phyloP scores from a whole-genome alignment of 139 green algal species.

The Haematococcus lacustris region DNA sequence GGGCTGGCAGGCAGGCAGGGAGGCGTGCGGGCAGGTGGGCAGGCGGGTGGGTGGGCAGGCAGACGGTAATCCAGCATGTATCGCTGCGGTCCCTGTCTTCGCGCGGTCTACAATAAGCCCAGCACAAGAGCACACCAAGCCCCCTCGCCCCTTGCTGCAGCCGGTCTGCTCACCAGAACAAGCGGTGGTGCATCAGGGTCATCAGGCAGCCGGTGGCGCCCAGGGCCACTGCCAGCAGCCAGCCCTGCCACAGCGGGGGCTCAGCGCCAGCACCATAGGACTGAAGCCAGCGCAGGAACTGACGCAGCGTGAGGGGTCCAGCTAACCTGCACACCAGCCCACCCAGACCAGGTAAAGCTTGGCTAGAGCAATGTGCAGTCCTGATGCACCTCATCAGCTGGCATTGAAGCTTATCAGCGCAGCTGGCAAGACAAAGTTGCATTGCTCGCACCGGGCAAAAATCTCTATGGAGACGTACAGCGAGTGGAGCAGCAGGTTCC shows the following conservation, averaged over 20 bases:
- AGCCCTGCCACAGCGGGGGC: slow-evolving; percentile 48
- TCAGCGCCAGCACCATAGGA: slow-evolving; percentile 13
- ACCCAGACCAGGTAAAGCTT: background rate
- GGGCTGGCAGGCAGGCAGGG: background rate
- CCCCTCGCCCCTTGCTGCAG: background rate
- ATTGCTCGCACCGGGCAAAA: slow-evolving; percentile 28
- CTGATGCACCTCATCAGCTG: background rate
- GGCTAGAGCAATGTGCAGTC: background rate
- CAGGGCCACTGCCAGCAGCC: slow-evolving; percentile 58
- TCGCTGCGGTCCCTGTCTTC: background rate
- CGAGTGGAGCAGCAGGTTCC: slow-evolving; percentile 32
- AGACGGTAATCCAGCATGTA: background rate
- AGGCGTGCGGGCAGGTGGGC: background rate
- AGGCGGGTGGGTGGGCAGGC: background rate
- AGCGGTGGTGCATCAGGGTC: slow-evolving; percentile 67
- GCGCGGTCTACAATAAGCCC: background rate
- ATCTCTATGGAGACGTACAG: slow-evolving; percentile 48
- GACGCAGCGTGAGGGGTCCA: slow-evolving; percentile 55
- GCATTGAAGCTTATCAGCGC: background rate
- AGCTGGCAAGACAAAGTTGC: background rate
- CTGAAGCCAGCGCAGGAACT: slow-evolving; percentile 63
- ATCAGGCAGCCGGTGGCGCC: slow-evolving; percentile 40
- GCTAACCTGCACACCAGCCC: slow-evolving; percentile 43
- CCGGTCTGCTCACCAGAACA: slow-evolving; percentile 51
- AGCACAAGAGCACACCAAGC: too few species aligned